phyloP scores from a whole-genome alignment of 345 rosid species.

The Rubroshorea leprosula region DNA sequence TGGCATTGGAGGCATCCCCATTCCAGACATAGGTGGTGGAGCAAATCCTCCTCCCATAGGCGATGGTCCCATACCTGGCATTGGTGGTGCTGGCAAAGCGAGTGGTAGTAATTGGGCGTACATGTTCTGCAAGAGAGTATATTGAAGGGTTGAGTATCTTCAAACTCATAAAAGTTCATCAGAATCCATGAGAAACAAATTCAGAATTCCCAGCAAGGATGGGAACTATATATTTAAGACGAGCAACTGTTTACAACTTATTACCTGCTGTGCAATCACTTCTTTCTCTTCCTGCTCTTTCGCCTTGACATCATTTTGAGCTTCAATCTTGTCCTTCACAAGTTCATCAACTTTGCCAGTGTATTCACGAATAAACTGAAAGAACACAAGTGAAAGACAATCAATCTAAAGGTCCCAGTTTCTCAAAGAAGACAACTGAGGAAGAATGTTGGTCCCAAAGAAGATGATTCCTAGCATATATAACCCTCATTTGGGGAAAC shows the following conservation, averaged over 20 bases:
- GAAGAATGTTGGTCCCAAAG: too few species aligned
- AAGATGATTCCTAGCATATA: too few species aligned
- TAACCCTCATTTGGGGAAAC: too few species aligned
- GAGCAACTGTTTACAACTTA: background rate
- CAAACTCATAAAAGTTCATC: background rate
- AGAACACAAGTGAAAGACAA: background rate
- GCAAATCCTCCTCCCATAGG: conserved; percentile 24
- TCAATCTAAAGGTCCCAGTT: background rate
- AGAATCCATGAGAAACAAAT: background rate
- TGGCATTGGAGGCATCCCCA: conserved; percentile 74
- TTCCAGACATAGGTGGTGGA: conserved; percentile 48
- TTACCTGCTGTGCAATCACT: conserved; percentile 66
- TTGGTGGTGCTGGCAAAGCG: conserved; percentile 86
- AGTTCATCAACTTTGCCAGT: conserved; percentile 63
- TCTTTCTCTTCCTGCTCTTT: conserved; percentile 69
- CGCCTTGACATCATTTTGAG: conserved; percentile 45
- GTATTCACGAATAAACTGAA: conserved; percentile 64
- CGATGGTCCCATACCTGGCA: conserved; percentile 73
- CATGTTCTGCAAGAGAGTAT: conserved; percentile 56
- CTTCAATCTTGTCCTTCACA: conserved; percentile 53
- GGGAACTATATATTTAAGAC: background rate
- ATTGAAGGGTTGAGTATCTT: conserved; percentile 6
- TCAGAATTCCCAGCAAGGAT: background rate
- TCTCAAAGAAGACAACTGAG: too few species aligned
- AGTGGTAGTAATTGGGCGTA: conserved; percentile 85